Base-by-base conservation (phyloP, 2,329 filamentous ascomycete species). In the Colletotrichum nymphaeae region DNA sequence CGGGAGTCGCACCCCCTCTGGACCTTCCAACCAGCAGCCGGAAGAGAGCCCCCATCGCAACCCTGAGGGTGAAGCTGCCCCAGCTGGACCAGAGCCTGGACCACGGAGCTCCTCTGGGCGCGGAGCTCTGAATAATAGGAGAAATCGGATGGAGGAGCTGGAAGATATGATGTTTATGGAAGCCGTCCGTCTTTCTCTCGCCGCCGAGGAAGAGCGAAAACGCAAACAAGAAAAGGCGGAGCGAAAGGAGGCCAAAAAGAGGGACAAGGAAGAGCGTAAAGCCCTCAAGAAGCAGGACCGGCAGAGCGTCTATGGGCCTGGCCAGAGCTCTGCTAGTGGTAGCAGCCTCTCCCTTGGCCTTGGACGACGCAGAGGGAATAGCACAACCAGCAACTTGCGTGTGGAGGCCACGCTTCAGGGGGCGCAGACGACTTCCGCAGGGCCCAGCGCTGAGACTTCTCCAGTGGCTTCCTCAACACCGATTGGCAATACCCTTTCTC, bases 131-230 rank as follows among this genome's bases (percentile, higher is more conserved):
- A 78, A 77, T 67, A 78, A 78, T 68, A 78, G 86, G 72, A 82
- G 87, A 58, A 81, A 80, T 69, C 88, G 94, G 35, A 91, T 97
- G 80, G 94, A 97, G 26, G 95, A 98, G 77, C 88, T 98, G 0
- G 97, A 99, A 81, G 96, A 98, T 62, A 94, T 99, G 86, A 99
- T 99, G 97, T 95, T 98, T 87, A 95, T 97, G 88, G 97, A 99
- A 81, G 97, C 97, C 0, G 97, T 99, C 60, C 89, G 97, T 52
- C 83, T 98, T 35, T 98, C 95, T 60, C 86, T 99, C n/a, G 95
- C 93, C 0, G 93, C 94, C 1, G 97, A 99, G 81, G 96, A 98
- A 78, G 96, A 98, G 55, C 90, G 96, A n/a, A 93, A 95, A 77
- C 93, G 90, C 59, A 97, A 94, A 78, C 92, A 93, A 62, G 94